A percentile compares a stretch with the other conserved stretches of the same genome.
Conservation (phyloP, 164 flowering plant species). For the Saururus chinensis region DNA sequence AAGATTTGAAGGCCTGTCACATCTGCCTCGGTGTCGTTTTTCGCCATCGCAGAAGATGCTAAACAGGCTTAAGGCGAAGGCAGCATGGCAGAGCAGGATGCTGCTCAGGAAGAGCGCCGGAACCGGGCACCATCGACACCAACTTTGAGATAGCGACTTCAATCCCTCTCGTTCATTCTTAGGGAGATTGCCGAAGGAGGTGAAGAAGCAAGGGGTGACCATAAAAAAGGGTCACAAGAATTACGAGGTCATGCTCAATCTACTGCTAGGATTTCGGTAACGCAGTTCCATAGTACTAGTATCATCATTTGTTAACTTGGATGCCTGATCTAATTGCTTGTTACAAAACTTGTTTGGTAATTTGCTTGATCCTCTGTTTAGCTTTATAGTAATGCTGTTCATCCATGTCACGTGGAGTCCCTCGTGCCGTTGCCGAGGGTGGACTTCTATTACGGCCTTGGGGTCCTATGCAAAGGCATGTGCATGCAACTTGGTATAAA, state of each 20-base stretch:
- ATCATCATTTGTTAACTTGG: no score
- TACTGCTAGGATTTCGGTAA: conserved; percentile 32
- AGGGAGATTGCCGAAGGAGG: conserved; percentile 22
- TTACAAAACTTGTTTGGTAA: no score
- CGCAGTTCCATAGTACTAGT: no score
- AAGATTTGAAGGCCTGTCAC: conserved; percentile 39
- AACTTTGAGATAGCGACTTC: conserved; percentile 32
- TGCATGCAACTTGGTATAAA: no score
- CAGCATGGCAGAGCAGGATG: conserved; percentile 28
- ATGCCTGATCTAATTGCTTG: neutral
- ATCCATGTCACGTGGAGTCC: no score
- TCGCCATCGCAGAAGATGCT: conserved; percentile 70
- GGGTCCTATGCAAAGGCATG: no score
- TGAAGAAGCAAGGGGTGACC: conserved; percentile 58
- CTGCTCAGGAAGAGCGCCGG: conserved; percentile 25
- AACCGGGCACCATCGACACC: conserved; percentile 22
- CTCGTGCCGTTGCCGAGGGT: no score
- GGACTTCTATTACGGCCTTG: no score
- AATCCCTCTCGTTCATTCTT: conserved; percentile 20
- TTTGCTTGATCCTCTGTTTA: no score
- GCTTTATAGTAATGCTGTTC: no score
- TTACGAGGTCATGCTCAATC: conserved; percentile 34
- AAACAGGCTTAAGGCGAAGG: conserved; percentile 16
- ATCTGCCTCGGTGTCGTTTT: conserved; percentile 42
- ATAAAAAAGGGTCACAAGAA: conserved; percentile 32